Base-by-base conservation (phyloP, 345 rosid genomes). In the Hypericum perforatum region DNA sequence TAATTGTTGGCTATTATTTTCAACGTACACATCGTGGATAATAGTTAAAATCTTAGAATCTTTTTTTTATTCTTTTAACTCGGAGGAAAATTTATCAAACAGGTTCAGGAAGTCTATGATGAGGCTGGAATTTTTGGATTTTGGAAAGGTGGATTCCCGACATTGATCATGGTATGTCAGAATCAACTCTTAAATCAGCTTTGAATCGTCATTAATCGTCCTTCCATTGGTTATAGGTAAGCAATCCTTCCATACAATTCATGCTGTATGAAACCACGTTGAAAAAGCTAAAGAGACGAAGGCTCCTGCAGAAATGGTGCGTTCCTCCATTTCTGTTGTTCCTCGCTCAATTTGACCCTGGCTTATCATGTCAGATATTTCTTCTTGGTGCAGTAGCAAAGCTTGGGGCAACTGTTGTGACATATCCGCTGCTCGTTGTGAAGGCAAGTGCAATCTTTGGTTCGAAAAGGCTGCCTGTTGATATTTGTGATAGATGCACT, bases 231-330 rank as follows among this genome's bases (percentile, higher is more conserved):
- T 46, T 39, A 29, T 70, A 92, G 99, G 99, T 92, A 6, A 85
- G 99, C 76, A 92, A 92, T 78, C 99, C 97, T 37, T 80, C 99
- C 8, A 78, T 92, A 48, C 99, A 92, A 70, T 92, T 92, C 64
- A 92, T 89, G 99, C 68, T 92, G 61, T 92, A 92, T 13, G 97
- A 92, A 73, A 89, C 89, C 40, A 82, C 88, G 94, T 63, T 89
- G 73, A 81, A 84, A 70, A 85, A 85, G 66, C 64, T 86, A 64
- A 89, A 84, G 76, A 79, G 72, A 71, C 75, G 71, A 11, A 82
- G 77, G 29, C 64, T 74, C 8, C 66, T 68, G 61, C 36, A 69
- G 70, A 80, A 78, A 67, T 69, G 79, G 32, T 22, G 32, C 32
- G 9, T 11, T 46, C 5, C 10, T 13, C 16, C 7, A 14, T 0